Conservation (phyloP, 192 early-diverging fungal genomes). For the Coemansia sp. region DNA sequence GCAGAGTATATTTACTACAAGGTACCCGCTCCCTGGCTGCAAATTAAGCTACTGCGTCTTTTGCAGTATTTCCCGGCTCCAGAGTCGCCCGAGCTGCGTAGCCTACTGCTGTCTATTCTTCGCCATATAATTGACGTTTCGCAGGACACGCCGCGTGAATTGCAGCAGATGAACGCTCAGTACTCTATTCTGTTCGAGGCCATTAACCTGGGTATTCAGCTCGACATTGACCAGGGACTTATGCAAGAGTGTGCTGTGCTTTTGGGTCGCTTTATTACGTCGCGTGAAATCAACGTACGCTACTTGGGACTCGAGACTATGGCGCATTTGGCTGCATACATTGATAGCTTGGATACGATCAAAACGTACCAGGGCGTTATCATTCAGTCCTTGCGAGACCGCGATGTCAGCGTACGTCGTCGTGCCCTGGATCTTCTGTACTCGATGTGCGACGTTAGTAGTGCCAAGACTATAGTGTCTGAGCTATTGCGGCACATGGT, state of each 20-base stretch:
- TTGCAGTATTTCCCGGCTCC: conserved; percentile 95
- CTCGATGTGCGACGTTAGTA: conserved; percentile 93
- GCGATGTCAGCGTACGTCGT: conserved; percentile 96
- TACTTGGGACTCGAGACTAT: conserved; percentile 97
- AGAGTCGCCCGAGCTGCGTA: conserved; percentile 62
- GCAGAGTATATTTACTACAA: conserved; percentile 96
- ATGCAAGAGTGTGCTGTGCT: conserved; percentile 82
- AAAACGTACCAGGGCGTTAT: conserved; percentile 86
- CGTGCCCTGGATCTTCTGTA: conserved; percentile 95
- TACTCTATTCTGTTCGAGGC: conserved; percentile 98
- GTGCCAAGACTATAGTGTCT: conserved; percentile 82
- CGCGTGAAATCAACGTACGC: conserved; percentile 97
- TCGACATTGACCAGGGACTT: conserved; percentile 86
- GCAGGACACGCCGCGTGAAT: conserved; percentile 90
- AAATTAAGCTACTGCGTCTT: conserved; percentile 92
- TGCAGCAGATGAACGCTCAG: conserved; percentile 97
- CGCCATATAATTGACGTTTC: conserved; percentile 83
- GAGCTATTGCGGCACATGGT: conserved; percentile 92
- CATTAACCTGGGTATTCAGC: conserved; percentile 91
- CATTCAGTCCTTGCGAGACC: conserved; percentile 90
- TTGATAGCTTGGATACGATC: conserved; percentile 82
- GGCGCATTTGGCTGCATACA: conserved; percentile 86
- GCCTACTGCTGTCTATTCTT: conserved; percentile 72
- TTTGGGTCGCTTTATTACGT: conserved; percentile 87
- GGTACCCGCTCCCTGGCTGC: conserved; percentile 97